Conservation (phyloP, 768 basidiomycete species). For the Gloeostereum incarnatum region DNA sequence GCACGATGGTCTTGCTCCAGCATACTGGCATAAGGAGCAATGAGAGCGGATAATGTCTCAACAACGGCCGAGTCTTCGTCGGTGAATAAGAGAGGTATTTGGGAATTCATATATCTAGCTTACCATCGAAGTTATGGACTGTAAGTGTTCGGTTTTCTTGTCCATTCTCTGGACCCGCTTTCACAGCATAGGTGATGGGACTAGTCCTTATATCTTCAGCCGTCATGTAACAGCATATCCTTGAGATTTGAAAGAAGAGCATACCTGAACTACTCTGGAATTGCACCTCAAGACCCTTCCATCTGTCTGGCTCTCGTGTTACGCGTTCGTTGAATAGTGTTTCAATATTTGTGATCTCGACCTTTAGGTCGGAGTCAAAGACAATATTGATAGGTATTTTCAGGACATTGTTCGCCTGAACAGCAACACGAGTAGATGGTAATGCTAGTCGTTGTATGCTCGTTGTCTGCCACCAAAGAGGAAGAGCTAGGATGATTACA, state of each 20-base stretch:
- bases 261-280: no score
- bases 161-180: no score
- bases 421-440: conserved; percentile 49
- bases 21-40: conserved; percentile 22
- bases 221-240: conserved; percentile 4
- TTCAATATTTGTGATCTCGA: background rate
- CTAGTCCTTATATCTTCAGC: no score
- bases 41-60: conserved; percentile 20
- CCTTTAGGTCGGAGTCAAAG: no score
- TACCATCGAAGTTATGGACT: no score
- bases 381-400: conserved; percentile 13
- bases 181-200: no score
- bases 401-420: conserved; percentile 36
- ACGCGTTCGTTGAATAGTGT: background rate
- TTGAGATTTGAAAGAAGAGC: conserved; percentile 5
- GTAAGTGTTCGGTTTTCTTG: no score
- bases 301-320: no score
- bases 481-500: conserved; percentile 67
- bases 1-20: conserved; percentile 33
- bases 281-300: no score
- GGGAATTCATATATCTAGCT: no score
- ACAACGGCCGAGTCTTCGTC: conserved; percentile 18
- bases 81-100: no score
- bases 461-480: conserved; percentile 92
- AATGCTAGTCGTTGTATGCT: conserved; percentile 78